Evolutionary conservation across 2,329 filamentous ascomycete genomes (phyloP).

Genomic region (Xylariaceae sp.): DNA sequence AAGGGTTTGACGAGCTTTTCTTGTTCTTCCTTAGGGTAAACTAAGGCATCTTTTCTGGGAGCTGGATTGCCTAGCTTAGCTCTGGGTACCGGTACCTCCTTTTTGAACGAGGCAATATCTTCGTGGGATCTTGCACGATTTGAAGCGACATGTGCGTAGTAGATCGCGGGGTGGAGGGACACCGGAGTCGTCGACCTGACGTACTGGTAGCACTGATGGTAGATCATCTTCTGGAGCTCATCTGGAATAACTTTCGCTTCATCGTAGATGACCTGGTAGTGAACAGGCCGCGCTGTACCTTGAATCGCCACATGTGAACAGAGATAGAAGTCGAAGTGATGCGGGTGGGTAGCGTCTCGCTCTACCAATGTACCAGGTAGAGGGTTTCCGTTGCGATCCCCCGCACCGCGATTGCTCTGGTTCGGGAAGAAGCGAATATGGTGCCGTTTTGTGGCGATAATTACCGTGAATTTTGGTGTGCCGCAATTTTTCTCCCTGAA

Average conservation of each 20-base stretch:
- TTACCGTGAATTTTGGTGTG: slow-evolving; percentile 68
- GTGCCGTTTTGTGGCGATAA: slow-evolving; percentile 89
- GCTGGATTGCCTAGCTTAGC: slow-evolving; percentile 36
- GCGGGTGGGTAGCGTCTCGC: slow-evolving; percentile 81
- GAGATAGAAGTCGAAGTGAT: slow-evolving; percentile 80
- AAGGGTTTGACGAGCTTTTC: slow-evolving; percentile 16
- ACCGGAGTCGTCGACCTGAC: slow-evolving; percentile 88
- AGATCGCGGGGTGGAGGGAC: slow-evolving; percentile 81
- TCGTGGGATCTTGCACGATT: slow-evolving; percentile 75
- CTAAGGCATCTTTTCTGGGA: slow-evolving; percentile 24
- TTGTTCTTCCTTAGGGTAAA: slow-evolving; percentile 11
- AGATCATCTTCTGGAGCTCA: slow-evolving; percentile 79
- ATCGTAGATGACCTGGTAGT: slow-evolving; percentile 85
- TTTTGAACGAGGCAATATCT: slow-evolving; percentile 39
- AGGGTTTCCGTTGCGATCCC: slow-evolving; percentile 74
- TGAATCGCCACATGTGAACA: slow-evolving; percentile 70
- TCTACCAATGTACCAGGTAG: slow-evolving; percentile 85
- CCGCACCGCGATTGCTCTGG: slow-evolving; percentile 39
- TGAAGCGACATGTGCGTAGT: slow-evolving; percentile 90
- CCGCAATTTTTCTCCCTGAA: slow-evolving; percentile 40
- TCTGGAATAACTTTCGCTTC: slow-evolving; percentile 64
- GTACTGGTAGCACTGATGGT: slow-evolving; percentile 93
- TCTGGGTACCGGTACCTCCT: slow-evolving; percentile 40
- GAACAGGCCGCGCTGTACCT: slow-evolving; percentile 85
- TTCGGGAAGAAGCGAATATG: slow-evolving; percentile 89